phyloP scores from a whole-genome alignment of 768 basidiomycete genomes.

The Exidia glandulosa region DNA sequence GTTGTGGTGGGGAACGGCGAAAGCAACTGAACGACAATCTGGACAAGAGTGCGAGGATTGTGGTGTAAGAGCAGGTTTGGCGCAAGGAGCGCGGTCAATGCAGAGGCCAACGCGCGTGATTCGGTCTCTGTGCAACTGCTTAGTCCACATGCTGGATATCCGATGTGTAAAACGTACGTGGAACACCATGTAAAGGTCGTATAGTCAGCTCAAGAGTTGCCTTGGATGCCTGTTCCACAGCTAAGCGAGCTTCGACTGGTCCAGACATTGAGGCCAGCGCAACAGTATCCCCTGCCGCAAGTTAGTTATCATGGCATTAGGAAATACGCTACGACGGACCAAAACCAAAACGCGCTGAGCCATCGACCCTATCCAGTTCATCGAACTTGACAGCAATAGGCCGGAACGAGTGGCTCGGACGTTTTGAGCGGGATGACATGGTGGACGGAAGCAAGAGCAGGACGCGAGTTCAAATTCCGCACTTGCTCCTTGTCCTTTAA shows the following conservation, averaged over 20 bases:
- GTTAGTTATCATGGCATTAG: too few species aligned
- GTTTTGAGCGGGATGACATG: neutral
- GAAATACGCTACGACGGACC: slow-evolving; percentile 24
- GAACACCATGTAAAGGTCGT: slow-evolving; percentile 56
- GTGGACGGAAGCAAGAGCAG: neutral
- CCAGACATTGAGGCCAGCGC: slow-evolving; percentile 66
- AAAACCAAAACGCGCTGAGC: slow-evolving; percentile 62
- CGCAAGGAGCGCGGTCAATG: slow-evolving; percentile 44
- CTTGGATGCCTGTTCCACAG: slow-evolving; percentile 57
- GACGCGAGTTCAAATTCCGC: neutral
- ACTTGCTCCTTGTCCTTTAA: too few species aligned
- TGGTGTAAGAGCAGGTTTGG: slow-evolving; percentile 55
- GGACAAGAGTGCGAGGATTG: slow-evolving; percentile 63
- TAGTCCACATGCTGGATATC: neutral
- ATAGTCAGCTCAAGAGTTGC: slow-evolving; percentile 66
- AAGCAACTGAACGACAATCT: slow-evolving; percentile 65
- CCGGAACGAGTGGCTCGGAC: slow-evolving; percentile 13
- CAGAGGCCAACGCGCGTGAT: slow-evolving; percentile 45
- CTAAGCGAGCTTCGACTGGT: slow-evolving; percentile 64
- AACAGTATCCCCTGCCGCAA: slow-evolving; percentile 25
- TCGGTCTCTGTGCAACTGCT: slow-evolving; percentile 32
- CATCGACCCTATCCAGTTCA: slow-evolving; percentile 59
- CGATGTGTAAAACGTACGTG: slow-evolving; percentile 24
- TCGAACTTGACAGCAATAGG: slow-evolving; percentile 40
- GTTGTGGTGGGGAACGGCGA: slow-evolving; percentile 10